Conservation (phyloP, 495 filamentous ascomycete species). For the Podospora anserina region DNA sequence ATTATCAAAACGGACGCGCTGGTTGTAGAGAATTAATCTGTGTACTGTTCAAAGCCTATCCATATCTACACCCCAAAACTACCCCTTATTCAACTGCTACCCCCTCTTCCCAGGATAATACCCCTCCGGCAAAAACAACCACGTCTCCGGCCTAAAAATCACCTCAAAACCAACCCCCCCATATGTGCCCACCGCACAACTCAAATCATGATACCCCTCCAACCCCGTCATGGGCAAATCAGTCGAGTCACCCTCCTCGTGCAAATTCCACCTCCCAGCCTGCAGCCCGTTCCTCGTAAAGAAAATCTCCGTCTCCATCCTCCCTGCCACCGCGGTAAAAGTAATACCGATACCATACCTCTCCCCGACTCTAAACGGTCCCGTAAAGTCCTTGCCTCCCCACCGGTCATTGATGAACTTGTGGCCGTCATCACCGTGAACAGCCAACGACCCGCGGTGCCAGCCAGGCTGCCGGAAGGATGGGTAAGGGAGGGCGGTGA, state of each 20-base stretch:
- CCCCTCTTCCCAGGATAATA: constrained; percentile 1
- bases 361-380: constrained; percentile 46
- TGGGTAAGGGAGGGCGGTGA: constrained; percentile 77
- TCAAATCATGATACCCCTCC: constrained; percentile 77
- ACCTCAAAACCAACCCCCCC: constrained; percentile 70
- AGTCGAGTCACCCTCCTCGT: constrained; percentile 73
- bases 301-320: constrained; percentile 63
- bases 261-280: constrained; percentile 71
- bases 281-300: constrained; percentile 68
- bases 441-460: constrained; percentile 79
- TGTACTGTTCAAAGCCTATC: not conserved
- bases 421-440: constrained; percentile 89
- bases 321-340: constrained; percentile 45
- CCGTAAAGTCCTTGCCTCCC: constrained; percentile 72
- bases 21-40: not conserved
- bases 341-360: constrained; percentile 63
- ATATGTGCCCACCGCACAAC: constrained; percentile 74
- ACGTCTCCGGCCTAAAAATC: constrained; percentile 54
- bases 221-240: constrained; percentile 68
- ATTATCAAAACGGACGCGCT: not conserved
- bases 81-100: not conserved
- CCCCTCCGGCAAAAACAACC: constrained; percentile 32
- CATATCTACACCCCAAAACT: not conserved
- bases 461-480: constrained; percentile 85
- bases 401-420: constrained; percentile 81